Percentiles rank a stretch among this genome's conserved stretches.
Evolutionary conservation across 176 grass and related monocot genomes (phyloP).

Genomic region (Zea mays): DNA sequence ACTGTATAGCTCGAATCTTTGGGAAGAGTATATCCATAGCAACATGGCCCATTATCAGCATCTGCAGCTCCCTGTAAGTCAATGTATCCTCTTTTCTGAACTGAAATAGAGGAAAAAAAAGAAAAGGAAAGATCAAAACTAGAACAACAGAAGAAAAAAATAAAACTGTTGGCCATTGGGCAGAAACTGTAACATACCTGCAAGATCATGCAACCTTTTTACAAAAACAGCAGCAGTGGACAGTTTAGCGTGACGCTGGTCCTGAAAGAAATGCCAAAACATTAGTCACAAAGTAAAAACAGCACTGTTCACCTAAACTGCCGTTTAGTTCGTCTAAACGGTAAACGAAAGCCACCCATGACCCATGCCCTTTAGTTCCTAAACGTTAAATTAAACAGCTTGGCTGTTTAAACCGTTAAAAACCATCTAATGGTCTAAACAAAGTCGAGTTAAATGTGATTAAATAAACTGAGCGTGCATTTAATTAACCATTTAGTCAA

Average conservation of each 20-base stretch:
- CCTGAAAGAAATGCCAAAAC: conserved; percentile 51
- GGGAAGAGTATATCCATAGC: conserved; percentile 85
- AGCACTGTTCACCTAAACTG: too few species aligned
- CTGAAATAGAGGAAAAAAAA: conserved; percentile 40
- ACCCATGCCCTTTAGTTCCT: too few species aligned
- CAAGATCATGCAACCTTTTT: conserved; percentile 79
- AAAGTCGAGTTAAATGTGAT: too few species aligned
- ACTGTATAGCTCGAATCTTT: conserved; percentile 68
- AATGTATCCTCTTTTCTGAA: conserved; percentile 82
- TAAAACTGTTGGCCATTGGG: conserved; percentile 20
- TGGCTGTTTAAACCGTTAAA: too few species aligned
- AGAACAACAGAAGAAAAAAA: not conserved
- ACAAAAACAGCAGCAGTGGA: conserved; percentile 84
- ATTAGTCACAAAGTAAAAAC: conserved; percentile 28
- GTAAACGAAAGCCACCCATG: too few species aligned
- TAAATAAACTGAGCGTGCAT: too few species aligned
- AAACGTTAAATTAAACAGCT: too few species aligned
- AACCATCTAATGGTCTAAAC: too few species aligned
- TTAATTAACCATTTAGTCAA: too few species aligned
- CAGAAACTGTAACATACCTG: conserved; percentile 57
- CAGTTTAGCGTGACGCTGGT: conserved; percentile 67
- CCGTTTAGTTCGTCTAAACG: too few species aligned
- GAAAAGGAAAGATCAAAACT: conserved; percentile 21
- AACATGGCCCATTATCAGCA: conserved; percentile 47
- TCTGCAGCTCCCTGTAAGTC: conserved; percentile 75